Evolutionary conservation across 352 stramenopile genomes (phyloP).

Genomic region (Globisporangium solare): DNA sequence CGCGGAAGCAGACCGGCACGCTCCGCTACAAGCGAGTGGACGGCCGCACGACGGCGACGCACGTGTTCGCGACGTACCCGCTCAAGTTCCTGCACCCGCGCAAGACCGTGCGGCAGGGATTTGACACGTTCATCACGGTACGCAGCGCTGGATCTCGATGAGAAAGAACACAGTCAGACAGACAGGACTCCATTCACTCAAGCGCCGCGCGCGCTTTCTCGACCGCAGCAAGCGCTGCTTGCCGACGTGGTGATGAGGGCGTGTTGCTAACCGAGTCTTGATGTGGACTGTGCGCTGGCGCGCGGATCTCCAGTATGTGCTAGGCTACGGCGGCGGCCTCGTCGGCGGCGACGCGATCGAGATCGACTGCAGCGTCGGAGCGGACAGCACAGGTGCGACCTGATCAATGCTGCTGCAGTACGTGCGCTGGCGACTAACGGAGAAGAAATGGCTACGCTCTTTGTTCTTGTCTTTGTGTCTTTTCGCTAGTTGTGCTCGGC

Average conservation of each 20-base stretch:
- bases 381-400: constrained; percentile 40
- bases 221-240: not conserved
- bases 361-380: constrained; percentile 46
- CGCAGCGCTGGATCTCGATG: constrained; percentile 1
- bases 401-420: too few species aligned
- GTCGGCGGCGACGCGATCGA: constrained; percentile 70
- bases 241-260: too few species aligned
- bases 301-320: constrained; percentile 49
- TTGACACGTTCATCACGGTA: constrained; percentile 76
- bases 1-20: constrained; percentile 21
- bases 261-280: too few species aligned
- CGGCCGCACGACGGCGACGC: constrained; percentile 52
- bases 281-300: not conserved
- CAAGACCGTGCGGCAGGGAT: constrained; percentile 47
- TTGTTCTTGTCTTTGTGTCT: constrained; percentile 7
- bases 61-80: constrained; percentile 80
- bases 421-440: too few species aligned
- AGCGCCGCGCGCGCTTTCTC: too few species aligned
- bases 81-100: constrained; percentile 85
- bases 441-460: too few species aligned
- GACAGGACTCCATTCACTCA: too few species aligned
- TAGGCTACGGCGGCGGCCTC: constrained; percentile 79
- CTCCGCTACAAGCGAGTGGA: constrained; percentile 73
- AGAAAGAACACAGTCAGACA: too few species aligned
- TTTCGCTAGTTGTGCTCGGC: constrained; percentile 49